A percentile compares a stretch with the other conserved stretches of the same genome.
Evolutionary conservation across 139 green algal genomes (phyloP).

Genomic region (Chlamydomonas asymmetrica): DNA sequence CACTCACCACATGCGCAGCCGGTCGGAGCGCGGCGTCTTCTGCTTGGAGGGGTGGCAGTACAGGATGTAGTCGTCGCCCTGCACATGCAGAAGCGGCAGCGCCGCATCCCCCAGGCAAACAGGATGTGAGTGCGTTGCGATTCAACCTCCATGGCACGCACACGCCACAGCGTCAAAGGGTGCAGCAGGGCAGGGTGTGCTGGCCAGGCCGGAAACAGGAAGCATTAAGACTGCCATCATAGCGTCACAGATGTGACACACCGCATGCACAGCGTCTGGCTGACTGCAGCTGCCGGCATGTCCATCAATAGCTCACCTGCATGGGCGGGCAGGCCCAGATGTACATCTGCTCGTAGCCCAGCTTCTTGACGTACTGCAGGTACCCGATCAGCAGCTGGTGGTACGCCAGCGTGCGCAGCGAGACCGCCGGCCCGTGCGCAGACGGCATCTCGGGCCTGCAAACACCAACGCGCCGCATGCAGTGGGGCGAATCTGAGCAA

Average conservation of each 20-base stretch:
- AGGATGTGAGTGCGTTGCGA: no score
- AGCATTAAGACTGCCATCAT: no score
- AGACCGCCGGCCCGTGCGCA: conserved; percentile 35
- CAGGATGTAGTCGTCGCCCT: conserved; percentile 99
- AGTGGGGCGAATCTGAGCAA: no score
- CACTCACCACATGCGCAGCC: conserved; percentile 91
- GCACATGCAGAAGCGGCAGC: no score
- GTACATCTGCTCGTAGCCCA: conserved; percentile 93
- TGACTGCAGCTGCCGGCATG: background rate
- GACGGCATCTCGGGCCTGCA: conserved; percentile 75
- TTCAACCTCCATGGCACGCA: no score
- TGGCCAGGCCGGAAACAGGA: no score
- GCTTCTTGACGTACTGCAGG: conserved; percentile 79
- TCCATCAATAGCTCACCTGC: conserved; percentile 49
- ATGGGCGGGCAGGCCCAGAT: conserved; percentile 99
- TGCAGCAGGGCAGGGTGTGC: no score
- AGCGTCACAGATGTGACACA: no score
- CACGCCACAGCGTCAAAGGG: no score
- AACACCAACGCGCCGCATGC: no score
- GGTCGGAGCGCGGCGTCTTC: conserved; percentile 90
- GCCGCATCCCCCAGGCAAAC: background rate
- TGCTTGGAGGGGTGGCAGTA: conserved; percentile 97
- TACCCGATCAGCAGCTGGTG: conserved; percentile 95
- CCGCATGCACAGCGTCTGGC: no score
- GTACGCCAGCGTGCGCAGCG: conserved; percentile 96